Percentiles rank a stretch among this genome's conserved stretches.
Evolutionary conservation across 192 early-diverging fungal species (phyloP).

Genomic region (Coemansia sp.): DNA sequence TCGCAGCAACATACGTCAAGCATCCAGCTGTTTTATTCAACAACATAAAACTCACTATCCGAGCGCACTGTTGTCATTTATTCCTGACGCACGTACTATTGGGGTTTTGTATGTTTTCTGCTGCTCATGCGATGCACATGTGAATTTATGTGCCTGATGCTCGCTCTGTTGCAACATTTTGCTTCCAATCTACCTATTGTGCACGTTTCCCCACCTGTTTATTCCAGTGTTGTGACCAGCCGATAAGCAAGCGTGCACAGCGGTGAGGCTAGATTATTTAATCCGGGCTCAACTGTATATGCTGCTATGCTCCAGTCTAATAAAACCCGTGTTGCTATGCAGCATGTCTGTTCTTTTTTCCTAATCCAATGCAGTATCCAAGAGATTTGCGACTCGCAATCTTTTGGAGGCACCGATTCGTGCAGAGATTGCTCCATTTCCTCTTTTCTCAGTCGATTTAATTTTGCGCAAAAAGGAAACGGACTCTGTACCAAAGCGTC

Average conservation of each 20-base stretch:
- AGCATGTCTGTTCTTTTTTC: not conserved
- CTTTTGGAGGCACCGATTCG: not conserved
- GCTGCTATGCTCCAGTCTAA: too few species aligned
- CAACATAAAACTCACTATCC: not conserved
- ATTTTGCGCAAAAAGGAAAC: not conserved
- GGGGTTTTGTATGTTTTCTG: not conserved
- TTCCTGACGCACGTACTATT: too few species aligned
- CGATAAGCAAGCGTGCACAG: not conserved
- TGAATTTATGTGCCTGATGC: not conserved
- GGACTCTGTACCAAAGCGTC: not conserved
- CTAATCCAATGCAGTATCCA: not conserved
- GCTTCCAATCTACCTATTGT: not conserved
- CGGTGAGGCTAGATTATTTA: not conserved
- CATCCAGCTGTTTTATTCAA: not conserved
- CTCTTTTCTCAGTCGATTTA: not conserved
- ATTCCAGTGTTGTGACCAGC: not conserved
- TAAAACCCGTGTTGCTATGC: too few species aligned
- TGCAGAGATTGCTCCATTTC: not conserved
- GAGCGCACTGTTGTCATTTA: too few species aligned
- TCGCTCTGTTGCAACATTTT: not conserved
- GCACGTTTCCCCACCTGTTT: not conserved
- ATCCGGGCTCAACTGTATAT: not conserved
- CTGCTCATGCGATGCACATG: constrained; percentile 1
- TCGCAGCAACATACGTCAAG: not conserved
- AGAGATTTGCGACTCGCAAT: not conserved